Evolutionary conservation across 2,329 filamentous ascomycete genomes (phyloP), one percentile per base, ranked within the genome.

Genomic region (Fusarium buxicola): DNA sequence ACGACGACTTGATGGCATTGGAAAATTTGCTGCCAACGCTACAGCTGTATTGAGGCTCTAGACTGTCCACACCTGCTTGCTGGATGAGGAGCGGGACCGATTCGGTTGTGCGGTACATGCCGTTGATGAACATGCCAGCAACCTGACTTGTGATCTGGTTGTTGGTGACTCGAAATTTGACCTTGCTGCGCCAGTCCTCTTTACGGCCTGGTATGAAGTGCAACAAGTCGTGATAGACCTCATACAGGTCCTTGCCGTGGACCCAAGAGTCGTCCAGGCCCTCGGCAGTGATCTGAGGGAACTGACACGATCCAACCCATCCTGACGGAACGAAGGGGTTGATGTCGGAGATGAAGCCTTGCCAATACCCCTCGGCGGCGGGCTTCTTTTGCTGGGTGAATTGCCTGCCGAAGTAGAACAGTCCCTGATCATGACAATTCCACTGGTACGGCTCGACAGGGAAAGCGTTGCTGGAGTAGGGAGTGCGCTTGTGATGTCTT

Each of bases 91-190:
- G 71, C 2, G 84, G 82, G 2, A 80, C 71, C 1, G 79, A 68
- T 1, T 74, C 73, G 1, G 75, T 72, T 0, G 75, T 74, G 0
- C 77, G 77, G 76, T 86, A 90, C 87, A 92, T 92, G 55, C 89
- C 92, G 53, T 83, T 79, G 51, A 92, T 82, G 7, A 94, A 74
- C 85, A 92, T 92, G 53, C 89, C 85, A 10, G 89, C 90, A 13
- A 94, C 91, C 75, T 95, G 90, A 69, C 86, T 90, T 3, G 92
- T 95, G 70, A 96, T 94, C 46, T 88, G 82, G 75, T 95, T 95
- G 73, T 91, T 91, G 1, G 92, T 94, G 10, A 94, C 91, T 49
- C 91, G 84, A 75, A 89, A 94, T 44, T 75, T 76, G 30, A 91
- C 81, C 13, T 78, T 79, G 8, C 68, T 63, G 5, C 68, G 63